These are phyloP conservation scores for Hypoxylon intermedium DNA, from an alignment of 495 filamentous ascomycete genomes.

Conservation along the genomic window DNA sequence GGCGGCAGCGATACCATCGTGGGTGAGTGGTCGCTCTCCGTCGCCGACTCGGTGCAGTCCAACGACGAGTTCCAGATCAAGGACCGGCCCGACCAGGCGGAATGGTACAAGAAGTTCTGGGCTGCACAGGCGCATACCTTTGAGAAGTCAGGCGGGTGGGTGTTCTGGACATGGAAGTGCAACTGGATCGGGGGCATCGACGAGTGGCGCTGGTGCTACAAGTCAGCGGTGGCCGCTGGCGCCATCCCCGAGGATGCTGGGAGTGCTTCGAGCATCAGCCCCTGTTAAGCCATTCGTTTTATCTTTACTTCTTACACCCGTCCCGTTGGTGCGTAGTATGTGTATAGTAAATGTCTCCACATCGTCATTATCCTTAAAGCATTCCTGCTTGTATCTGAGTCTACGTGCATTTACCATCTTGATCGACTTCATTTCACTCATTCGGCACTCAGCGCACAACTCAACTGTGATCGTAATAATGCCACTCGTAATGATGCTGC, in stretches of 20 bases:
- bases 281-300: slow-evolving; percentile 22
- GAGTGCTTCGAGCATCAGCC: slow-evolving; percentile 26
- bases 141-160: slow-evolving; percentile 65
- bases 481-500: no score
- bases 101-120: slow-evolving; percentile 65
- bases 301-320: no score
- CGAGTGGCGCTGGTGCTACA: slow-evolving; percentile 68
- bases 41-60: slow-evolving; percentile 54
- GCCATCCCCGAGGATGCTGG: slow-evolving; percentile 54
- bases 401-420: no score
- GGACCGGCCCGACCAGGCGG: slow-evolving; percentile 51
- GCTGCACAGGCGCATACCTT: slow-evolving; percentile 65
- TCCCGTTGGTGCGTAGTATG: no score
- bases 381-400: no score
- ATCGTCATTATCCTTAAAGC: no score
- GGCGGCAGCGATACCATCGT: slow-evolving; percentile 57
- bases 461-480: no score
- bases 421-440: no score
- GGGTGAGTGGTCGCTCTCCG: slow-evolving; percentile 64
- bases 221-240: slow-evolving; percentile 57
- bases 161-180: slow-evolving; percentile 71
- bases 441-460: no score
- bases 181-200: slow-evolving; percentile 51
- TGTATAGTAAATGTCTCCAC: no score
- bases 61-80: slow-evolving; percentile 51